Conservation (phyloP, 768 basidiomycete genomes). For the Mrakia blollopis region DNA sequence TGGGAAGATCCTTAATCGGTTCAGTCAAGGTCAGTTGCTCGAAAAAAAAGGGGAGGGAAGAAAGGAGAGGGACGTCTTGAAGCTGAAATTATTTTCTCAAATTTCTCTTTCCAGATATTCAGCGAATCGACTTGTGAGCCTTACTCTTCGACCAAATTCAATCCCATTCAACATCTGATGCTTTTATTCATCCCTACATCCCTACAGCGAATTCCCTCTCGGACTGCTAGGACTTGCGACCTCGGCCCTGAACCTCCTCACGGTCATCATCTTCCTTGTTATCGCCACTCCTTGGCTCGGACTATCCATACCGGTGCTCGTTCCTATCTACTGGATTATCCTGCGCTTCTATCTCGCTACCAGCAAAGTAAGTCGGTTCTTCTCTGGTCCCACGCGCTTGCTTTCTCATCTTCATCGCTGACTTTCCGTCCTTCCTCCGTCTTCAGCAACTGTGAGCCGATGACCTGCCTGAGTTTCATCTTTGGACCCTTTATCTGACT, state of each 20-base stretch:
- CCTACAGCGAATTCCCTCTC: not conserved
- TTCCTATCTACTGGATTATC: conserved; percentile 13
- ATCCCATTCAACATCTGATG: not conserved
- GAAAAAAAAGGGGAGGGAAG: not conserved
- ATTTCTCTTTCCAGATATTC: conserved; percentile 5
- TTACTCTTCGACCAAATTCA: too few species aligned
- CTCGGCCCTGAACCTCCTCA: not conserved
- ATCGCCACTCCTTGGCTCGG: conserved; percentile 30
- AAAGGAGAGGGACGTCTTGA: not conserved
- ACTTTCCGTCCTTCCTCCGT: not conserved
- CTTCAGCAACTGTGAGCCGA: conserved; percentile 14
- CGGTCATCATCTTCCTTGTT: not conserved
- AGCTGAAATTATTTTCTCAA: not conserved
- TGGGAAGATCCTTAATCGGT: conserved; percentile 28
- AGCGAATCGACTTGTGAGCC: conserved; percentile 16
- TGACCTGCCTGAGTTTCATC: too few species aligned
- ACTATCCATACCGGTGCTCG: conserved; percentile 18
- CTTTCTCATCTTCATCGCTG: not conserved
- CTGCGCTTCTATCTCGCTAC: conserved; percentile 25
- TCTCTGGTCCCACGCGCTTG: too few species aligned
- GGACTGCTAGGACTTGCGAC: not conserved
- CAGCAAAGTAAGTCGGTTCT: not conserved
- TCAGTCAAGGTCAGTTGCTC: not conserved
- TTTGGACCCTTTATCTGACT: too few species aligned
- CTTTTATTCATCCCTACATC: not conserved